Evolutionary conservation across 495 filamentous ascomycete species (phyloP).

Genomic region (Aspergillus leporis): DNA sequence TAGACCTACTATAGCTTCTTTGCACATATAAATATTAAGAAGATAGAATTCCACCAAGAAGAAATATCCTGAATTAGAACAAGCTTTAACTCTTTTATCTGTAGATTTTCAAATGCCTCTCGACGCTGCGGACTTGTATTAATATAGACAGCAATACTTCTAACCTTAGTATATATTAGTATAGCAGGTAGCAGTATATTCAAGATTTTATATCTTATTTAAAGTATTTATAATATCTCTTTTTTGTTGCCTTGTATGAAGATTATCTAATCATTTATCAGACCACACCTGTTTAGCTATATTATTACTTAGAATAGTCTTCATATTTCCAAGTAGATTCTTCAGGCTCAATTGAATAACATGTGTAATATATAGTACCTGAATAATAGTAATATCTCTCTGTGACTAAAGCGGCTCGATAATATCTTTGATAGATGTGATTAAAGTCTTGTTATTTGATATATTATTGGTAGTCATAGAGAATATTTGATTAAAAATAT

Average conservation of each 20-base stretch:
- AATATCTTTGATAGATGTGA: conserved; percentile 11
- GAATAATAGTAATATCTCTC: conserved; percentile 4
- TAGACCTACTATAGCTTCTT: conserved; percentile 12
- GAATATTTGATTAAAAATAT: conserved; percentile 15
- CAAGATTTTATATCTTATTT: conserved; percentile 18
- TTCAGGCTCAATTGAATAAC: conserved; percentile 23
- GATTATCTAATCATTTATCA: neutral
- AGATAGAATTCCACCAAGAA: too few species aligned
- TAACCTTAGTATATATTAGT: conserved; percentile 11
- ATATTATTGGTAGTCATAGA: conserved; percentile 22
- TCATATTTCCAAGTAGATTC: conserved; percentile 19
- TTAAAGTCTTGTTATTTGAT: conserved; percentile 23
- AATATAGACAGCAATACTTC: conserved; percentile 19
- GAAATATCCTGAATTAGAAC: conserved; percentile 26
- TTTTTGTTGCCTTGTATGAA: conserved; percentile 7
- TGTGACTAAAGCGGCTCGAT: conserved; percentile 12
- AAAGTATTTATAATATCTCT: conserved; percentile 15
- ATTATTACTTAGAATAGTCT: conserved; percentile 19
- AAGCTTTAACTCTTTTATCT: conserved; percentile 13
- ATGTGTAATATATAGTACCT: conserved; percentile 18
- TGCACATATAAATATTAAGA: too few species aligned
- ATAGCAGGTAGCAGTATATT: neutral
- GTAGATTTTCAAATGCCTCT: conserved; percentile 17
- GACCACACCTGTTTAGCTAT: conserved; percentile 11
- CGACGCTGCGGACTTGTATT: conserved; percentile 22